Evolutionary conservation across 805 yeast genomes (phyloP), one percentile per base, ranked within the genome.

Genomic region (Lipomyces anomalus): DNA sequence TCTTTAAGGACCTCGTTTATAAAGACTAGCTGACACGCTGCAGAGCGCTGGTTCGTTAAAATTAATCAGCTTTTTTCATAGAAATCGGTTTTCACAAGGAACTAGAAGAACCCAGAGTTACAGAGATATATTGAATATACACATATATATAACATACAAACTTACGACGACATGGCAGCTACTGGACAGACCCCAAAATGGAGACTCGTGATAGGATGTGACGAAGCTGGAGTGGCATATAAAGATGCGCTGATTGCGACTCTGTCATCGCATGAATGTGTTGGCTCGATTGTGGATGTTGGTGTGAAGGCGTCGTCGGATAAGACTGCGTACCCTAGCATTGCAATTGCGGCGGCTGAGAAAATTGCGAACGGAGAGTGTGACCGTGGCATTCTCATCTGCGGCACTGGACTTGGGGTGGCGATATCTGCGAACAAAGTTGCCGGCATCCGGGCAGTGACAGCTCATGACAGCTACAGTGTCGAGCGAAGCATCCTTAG

Each of bases 331-430:
- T 72, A 72, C 57, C 73, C 75, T 11, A 47, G 63, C 5, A 67
- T 72, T 33, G 75, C 74, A 3, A 67, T 70, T 38, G 66, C 61
- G 30, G 71, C 71, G 37, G 75, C 69, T 3, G 74, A 71, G 47
- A 53, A 60, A 49, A 67, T 72, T 16, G 62, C 64, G 9, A 47
- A 53, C 9, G 72, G 71, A 4, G 64, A 70, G 44, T 73, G 71
- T 7, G 75, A 72, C 47, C 57, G 76, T 21, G 76, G 69, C 7
- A 64, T 72, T 23, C 57, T 72, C 34, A 66, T 72, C 50, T 72
- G 76, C 55, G 76, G 75, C 3, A 72, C 76, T 6, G 76, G 76
- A 1, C 61, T 72, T 29, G 76, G 76, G 0, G 75, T 72, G n/a
- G 74, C 74, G 11, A 64, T 72, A 40, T 60, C 70, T 32, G 75